phyloP scores from a whole-genome alignment of 805 yeast species.

The Candida stauntonica region DNA sequence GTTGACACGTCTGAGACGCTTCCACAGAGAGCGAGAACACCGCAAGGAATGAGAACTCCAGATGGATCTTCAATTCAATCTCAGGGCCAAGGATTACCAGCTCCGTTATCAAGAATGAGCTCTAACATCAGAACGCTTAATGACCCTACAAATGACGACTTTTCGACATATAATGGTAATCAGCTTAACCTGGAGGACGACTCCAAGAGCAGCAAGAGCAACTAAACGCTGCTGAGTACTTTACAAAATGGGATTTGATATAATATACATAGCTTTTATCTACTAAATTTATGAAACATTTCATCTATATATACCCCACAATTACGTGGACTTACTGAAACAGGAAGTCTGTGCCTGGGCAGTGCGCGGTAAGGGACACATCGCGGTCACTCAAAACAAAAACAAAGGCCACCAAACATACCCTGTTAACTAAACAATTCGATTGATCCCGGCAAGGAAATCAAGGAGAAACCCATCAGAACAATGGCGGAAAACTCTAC shows the following conservation, averaged over 20 bases:
- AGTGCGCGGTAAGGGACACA: slow-evolving; percentile 5
- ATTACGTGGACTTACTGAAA: slow-evolving; percentile 1
- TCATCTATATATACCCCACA: background rate
- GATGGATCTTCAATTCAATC: background rate
- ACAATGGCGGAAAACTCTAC: slow-evolving; percentile 3
- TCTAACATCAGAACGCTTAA: slow-evolving; percentile 28
- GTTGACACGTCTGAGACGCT: too few relatives aligned
- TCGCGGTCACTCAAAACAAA: slow-evolving; percentile 3
- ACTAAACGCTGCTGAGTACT: too few relatives aligned
- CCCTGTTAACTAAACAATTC: background rate
- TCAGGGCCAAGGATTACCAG: slow-evolving; percentile 9
- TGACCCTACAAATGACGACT: slow-evolving; percentile 30
- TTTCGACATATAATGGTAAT: slow-evolving; percentile 56
- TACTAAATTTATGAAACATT: too few relatives aligned
- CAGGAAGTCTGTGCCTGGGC: slow-evolving; percentile 1
- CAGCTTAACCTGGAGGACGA: slow-evolving; percentile 50
- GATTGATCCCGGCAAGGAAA: too few relatives aligned
- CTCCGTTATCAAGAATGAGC: slow-evolving; percentile 15
- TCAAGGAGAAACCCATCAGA: too few relatives aligned
- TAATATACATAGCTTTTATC: too few relatives aligned
- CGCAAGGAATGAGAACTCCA: slow-evolving; percentile 6
- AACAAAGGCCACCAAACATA: slow-evolving; percentile 1
- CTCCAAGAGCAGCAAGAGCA: slow-evolving; percentile 17
- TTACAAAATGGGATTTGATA: too few relatives aligned
- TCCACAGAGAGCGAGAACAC: slow-evolving; percentile 13